Percentiles rank a stretch among this genome's conserved stretches.
Conservation (phyloP, 495 filamentous ascomycete genomes). For the Lophium mytilinum region DNA sequence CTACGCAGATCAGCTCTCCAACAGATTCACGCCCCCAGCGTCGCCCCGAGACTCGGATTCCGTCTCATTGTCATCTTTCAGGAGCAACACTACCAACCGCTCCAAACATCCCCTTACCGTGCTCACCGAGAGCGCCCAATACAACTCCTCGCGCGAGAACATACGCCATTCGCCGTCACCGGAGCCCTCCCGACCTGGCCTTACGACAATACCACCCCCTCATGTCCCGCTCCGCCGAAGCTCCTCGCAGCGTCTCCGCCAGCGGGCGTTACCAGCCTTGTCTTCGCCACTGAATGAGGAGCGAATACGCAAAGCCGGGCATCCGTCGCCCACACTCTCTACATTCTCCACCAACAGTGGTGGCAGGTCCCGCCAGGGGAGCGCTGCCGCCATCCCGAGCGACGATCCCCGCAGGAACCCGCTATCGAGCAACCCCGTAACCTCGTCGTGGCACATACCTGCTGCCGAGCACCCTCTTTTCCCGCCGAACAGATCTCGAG, state of each 20-base stretch:
- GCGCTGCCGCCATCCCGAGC: not conserved
- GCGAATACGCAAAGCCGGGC: not conserved
- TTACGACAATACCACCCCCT: not conserved
- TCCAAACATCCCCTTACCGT: not conserved
- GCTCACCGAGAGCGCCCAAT: not conserved
- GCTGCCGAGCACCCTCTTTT: not conserved
- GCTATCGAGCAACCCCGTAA: not conserved
- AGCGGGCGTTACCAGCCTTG: not conserved
- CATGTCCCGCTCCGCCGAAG: not conserved
- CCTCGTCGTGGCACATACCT: not conserved
- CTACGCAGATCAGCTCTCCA: not conserved
- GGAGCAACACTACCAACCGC: not conserved
- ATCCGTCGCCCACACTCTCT: not conserved
- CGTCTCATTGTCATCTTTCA: not conserved
- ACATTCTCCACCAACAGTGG: not conserved
- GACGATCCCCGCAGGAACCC: not conserved
- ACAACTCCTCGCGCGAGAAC: not conserved
- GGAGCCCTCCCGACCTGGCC: not conserved
- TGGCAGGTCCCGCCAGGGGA: not conserved
- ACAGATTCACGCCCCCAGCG: not conserved
- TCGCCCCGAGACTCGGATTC: not conserved
- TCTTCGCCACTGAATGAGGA: not conserved
- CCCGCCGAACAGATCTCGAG: slow-evolving; percentile 4
- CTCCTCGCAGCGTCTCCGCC: not conserved
- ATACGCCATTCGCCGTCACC: not conserved